A percentile compares a stretch with the other conserved stretches of the same genome.
Conservation (phyloP, 179 eudicot species). For the Silene vulgaris region DNA sequence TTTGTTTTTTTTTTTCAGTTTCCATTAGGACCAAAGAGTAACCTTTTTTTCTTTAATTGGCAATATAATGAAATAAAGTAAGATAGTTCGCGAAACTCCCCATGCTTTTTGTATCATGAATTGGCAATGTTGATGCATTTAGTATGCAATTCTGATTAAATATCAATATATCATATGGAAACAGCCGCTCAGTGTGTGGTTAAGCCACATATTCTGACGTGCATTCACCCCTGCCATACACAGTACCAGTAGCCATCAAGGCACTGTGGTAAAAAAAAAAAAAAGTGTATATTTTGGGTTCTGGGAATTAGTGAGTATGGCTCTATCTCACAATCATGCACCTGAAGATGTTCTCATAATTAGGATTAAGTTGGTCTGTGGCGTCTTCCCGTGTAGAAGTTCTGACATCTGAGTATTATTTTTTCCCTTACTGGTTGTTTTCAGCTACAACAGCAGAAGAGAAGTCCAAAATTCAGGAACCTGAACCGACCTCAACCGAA, state of each 20-base stretch:
- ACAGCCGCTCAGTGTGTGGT: too few species aligned
- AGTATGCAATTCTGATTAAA: background rate
- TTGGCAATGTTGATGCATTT: background rate
- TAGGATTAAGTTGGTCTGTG: background rate
- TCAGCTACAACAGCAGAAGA: constrained; percentile 41
- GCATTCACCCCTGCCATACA: too few species aligned
- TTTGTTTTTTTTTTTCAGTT: background rate
- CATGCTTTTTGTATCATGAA: background rate
- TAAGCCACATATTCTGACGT: too few species aligned
- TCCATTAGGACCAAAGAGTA: background rate
- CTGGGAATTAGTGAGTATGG: background rate
- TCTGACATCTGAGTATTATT: background rate
- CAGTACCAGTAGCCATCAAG: too few species aligned
- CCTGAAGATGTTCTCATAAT: background rate
- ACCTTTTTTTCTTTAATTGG: background rate
- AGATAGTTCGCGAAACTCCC: background rate
- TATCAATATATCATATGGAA: too few species aligned
- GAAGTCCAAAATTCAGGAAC: constrained; percentile 24
- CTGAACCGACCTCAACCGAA: constrained; percentile 34
- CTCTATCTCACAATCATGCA: background rate
- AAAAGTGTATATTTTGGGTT: too few species aligned
- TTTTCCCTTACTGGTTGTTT: background rate
- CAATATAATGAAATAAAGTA: background rate
- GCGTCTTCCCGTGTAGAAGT: background rate
- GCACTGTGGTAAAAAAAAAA: too few species aligned